Base-by-base conservation (phyloP, 257 asterid species). In the Coffea canephora region DNA sequence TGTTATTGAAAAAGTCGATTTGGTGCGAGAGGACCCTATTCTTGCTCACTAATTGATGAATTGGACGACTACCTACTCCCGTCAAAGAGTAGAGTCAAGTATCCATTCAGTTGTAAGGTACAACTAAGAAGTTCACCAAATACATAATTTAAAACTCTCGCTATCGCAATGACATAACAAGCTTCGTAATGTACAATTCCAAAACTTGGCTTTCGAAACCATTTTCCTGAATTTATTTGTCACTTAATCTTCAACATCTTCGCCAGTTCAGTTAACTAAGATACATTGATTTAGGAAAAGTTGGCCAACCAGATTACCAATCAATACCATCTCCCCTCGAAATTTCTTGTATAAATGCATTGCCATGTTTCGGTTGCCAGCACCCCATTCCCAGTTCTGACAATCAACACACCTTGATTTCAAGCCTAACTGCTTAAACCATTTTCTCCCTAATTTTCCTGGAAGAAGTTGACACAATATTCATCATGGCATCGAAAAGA, bases 251-350 rank as follows among this genome's bases (percentile, higher is more conserved):
- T 55, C 43, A 41, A n/a, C 23, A 14, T 67, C 25, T 34, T 12
- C 6, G 57, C 48, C 46, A 52, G 73, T 69, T 73, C 14, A 76
- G 74, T 69, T 76, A 76, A 52, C 49, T 46, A 70, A 25, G 80
- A 71, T 77, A 43, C 67, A 69, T 9, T 69, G 64, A 18, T 69
- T 75, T 73, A 77, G 81, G 73, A 71, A 82, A 83, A 75, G 87
- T 87, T 77, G 87, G 87, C 85, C 85, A 86, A 85, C 92, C 77
- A 83, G 75, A 82, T 71, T 82, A 79, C 81, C 85, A 81, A 76
- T 31, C 69, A 71, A 25, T 14, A 43, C 75, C 71, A 77, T 74
- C 81, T 71, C 59, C 46, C 79, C 77, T 67, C 34, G 72, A 78
- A 16, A 7, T 45, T 75, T 67, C 76, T 45, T 48, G 69, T 87